These are phyloP conservation scores for Hygrocybe punicea DNA, from an alignment of 768 basidiomycete genomes.

Conservation along the genomic window DNA sequence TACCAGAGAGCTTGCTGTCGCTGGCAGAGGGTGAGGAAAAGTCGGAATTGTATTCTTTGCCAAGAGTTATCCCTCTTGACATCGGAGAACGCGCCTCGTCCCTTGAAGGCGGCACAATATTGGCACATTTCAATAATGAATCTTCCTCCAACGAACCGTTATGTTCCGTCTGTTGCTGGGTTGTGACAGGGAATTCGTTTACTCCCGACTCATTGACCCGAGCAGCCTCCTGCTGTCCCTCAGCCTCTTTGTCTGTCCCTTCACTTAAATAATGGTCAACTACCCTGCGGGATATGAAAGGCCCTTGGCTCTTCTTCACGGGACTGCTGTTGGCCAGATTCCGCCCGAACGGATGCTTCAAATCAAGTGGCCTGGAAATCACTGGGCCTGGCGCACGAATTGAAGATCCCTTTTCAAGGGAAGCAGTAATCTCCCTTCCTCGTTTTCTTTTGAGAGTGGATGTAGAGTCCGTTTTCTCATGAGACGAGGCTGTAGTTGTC, in stretches of 20 bases:
- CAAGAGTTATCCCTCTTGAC: not conserved
- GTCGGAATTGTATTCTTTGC: not conserved
- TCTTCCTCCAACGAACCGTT: not conserved
- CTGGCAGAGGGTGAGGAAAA: conserved; percentile 5
- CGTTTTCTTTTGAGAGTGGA: conserved; percentile 43
- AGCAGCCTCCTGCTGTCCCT: not conserved
- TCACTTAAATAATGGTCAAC: conserved; percentile 10
- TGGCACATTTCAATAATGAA: not conserved
- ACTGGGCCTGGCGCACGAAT: conserved; percentile 24
- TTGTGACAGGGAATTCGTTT: not conserved
- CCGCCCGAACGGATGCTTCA: conserved; percentile 9
- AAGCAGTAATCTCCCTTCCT: conserved; percentile 29
- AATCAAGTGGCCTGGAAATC: not conserved
- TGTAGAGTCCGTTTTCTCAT: conserved; percentile 1
- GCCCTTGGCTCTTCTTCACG: conserved; percentile 7
- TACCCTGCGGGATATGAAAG: conserved; percentile 18
- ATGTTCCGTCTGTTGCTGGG: not conserved
- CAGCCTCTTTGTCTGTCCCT: not conserved
- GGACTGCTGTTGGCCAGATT: not conserved
- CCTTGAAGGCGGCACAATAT: not conserved
- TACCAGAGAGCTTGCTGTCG: conserved; percentile 7
- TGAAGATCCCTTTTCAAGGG: conserved; percentile 27
- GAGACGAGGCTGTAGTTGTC: not conserved
- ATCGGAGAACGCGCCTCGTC: not conserved
- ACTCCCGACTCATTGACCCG: not conserved